A percentile compares a stretch with the other conserved stretches of the same genome.
phyloP scores from a whole-genome alignment of 805 yeast species.

The Candida maltosa region DNA sequence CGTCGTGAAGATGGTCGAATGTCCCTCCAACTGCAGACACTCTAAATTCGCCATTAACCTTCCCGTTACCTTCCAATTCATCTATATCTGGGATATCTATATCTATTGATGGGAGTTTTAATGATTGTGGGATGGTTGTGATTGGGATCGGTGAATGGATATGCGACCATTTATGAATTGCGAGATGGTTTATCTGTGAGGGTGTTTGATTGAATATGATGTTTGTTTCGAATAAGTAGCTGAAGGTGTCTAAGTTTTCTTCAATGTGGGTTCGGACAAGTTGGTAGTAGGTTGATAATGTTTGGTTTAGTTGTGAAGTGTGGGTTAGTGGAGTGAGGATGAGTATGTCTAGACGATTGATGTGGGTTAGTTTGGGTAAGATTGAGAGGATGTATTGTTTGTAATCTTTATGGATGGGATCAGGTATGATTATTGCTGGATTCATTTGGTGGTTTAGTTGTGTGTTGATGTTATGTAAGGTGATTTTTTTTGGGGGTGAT shows the following conservation, averaged over 20 bases:
- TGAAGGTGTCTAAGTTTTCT: constrained; percentile 13
- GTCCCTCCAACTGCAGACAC: constrained; percentile 87
- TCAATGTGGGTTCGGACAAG: constrained; percentile 21
- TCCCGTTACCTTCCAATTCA: not conserved
- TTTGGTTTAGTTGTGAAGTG: constrained; percentile 20
- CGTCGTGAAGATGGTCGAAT: constrained; percentile 94
- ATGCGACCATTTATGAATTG: too few relatives aligned
- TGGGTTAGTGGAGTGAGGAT: constrained; percentile 17
- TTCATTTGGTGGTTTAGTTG: too few relatives aligned
- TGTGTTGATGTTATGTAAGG: too few relatives aligned
- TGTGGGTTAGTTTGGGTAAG: too few relatives aligned
- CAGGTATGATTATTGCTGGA: too few relatives aligned
- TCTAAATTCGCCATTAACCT: constrained; percentile 7
- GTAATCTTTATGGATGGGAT: too few relatives aligned
- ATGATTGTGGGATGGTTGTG: too few relatives aligned
- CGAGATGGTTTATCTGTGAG: too few relatives aligned
- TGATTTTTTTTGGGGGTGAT: too few relatives aligned
- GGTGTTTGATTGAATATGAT: constrained; percentile 29
- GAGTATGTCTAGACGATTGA: constrained; percentile 21
- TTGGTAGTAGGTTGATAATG: constrained; percentile 28
- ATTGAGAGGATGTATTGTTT: too few relatives aligned
- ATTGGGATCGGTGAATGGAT: too few relatives aligned
- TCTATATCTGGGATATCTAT: not conserved
- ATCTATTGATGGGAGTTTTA: not conserved
- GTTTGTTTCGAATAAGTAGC: constrained; percentile 25